These are phyloP conservation scores for Earliella scabrosa DNA, from an alignment of 1,284 basidiomycete genomes.

Conservation along the genomic window DNA sequence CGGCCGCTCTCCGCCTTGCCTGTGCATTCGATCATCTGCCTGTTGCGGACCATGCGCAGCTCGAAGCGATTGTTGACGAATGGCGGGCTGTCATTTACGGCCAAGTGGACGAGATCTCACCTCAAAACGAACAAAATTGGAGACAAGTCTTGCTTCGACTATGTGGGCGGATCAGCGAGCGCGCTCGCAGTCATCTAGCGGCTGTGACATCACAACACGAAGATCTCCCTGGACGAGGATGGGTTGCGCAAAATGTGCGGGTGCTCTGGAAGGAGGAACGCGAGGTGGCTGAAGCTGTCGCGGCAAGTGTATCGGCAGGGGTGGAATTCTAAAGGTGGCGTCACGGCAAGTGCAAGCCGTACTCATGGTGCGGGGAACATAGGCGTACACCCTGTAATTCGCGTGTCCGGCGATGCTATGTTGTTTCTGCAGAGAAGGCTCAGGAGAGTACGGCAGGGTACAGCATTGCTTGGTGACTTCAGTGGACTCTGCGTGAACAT, in stretches of 20 bases:
- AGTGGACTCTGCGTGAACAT: too few species aligned
- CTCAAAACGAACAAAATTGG: constrained; percentile 51
- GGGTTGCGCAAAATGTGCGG: constrained; percentile 37
- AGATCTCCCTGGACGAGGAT: too few species aligned
- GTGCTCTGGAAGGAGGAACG: constrained; percentile 54
- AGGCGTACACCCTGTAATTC: too few species aligned
- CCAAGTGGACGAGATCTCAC: constrained; percentile 42
- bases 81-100: constrained; percentile 68
- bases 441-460: too few species aligned
- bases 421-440: too few species aligned
- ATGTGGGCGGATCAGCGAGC: constrained; percentile 39
- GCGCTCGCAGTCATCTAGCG: constrained; percentile 33
- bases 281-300: constrained; percentile 54
- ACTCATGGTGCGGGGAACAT: too few species aligned
- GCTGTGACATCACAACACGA: too few species aligned
- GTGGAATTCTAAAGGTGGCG: constrained; percentile 27
- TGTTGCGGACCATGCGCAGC: background rate
- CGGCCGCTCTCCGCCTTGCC: constrained; percentile 71
- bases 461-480: too few species aligned
- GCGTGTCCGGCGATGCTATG: too few species aligned
- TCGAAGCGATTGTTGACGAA: constrained; percentile 35
- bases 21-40: constrained; percentile 38
- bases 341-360: too few species aligned
- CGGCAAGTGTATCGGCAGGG: constrained; percentile 33
- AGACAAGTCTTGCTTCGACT: constrained; percentile 38